A percentile compares a stretch with the other conserved stretches of the same genome.
phyloP scores from a whole-genome alignment of 192 early-diverging fungal genomes.

The Backusella australiensis region DNA sequence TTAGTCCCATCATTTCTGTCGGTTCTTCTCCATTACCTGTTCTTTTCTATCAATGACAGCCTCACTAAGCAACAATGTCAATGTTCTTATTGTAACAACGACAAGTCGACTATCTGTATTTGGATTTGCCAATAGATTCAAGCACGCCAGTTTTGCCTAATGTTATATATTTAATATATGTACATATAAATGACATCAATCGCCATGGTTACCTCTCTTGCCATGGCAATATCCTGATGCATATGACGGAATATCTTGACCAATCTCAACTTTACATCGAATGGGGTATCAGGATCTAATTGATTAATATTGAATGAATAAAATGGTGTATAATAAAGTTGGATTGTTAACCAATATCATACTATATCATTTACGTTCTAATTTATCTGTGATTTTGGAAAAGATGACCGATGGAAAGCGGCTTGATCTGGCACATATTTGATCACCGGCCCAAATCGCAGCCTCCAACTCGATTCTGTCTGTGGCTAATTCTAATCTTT shows the following conservation, averaged over 20 bases:
- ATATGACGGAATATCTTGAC: constrained; percentile 52
- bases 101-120: constrained; percentile 28
- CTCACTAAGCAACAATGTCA: constrained; percentile 37
- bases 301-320: background rate
- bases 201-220: constrained; percentile 31
- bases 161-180: background rate
- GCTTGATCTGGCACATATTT: constrained; percentile 43
- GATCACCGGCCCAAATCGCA: constrained; percentile 43
- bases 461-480: constrained; percentile 47
- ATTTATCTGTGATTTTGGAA: constrained; percentile 30
- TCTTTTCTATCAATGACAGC: constrained; percentile 41
- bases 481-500: constrained; percentile 38
- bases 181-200: too few species aligned
- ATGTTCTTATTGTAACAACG: constrained; percentile 38
- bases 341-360: background rate
- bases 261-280: constrained; percentile 31
- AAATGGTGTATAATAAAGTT: background rate
- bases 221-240: constrained; percentile 43
- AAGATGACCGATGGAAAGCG: constrained; percentile 45
- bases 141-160: constrained; percentile 40
- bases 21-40: constrained; percentile 17
- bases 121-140: constrained; percentile 37
- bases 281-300: constrained; percentile 30
- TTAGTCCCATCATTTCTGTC: too few species aligned
- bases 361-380: constrained; percentile 13